Conservation (phyloP, 495 filamentous ascomycete species). For the Penicillium soppii region DNA sequence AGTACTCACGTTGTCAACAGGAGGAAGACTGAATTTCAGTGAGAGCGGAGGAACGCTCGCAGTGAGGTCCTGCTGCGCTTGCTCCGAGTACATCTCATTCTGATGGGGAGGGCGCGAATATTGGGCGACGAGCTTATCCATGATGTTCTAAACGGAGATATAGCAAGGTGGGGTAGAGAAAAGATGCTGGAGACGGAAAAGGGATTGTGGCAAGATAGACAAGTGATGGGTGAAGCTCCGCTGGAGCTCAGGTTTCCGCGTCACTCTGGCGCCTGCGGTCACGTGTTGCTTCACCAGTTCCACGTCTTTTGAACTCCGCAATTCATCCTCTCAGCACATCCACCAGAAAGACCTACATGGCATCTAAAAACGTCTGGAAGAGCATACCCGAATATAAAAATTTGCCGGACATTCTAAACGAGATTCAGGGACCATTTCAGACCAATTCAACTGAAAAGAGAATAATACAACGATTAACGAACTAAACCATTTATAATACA, state of each 20-base stretch:
- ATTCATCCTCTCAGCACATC: no score
- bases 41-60: constrained; percentile 68
- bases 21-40: constrained; percentile 89
- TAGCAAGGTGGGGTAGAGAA: constrained; percentile 1
- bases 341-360: no score
- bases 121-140: constrained; percentile 91
- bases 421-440: no score
- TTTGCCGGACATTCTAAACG: no score
- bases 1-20: constrained; percentile 78
- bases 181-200: constrained; percentile 12
- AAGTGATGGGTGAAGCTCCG: constrained; percentile 34
- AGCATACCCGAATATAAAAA: no score
- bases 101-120: constrained; percentile 77
- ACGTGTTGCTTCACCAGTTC: constrained; percentile 40
- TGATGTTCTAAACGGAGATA: constrained; percentile 39
- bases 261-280: constrained; percentile 45
- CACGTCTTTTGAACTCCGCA: no score
- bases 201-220: constrained; percentile 19
- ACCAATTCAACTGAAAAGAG: no score
- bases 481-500: constrained; percentile 7
- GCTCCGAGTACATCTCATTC: constrained; percentile 66
- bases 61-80: constrained; percentile 73
- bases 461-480: neutral
- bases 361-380: no score
- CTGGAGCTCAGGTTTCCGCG: constrained; percentile 41